A percentile compares a stretch with the other conserved stretches of the same genome.
These are phyloP conservation scores for Rasamsonia emersonii DNA, from an alignment of 2,329 filamentous ascomycete genomes.

Conservation along the genomic window DNA sequence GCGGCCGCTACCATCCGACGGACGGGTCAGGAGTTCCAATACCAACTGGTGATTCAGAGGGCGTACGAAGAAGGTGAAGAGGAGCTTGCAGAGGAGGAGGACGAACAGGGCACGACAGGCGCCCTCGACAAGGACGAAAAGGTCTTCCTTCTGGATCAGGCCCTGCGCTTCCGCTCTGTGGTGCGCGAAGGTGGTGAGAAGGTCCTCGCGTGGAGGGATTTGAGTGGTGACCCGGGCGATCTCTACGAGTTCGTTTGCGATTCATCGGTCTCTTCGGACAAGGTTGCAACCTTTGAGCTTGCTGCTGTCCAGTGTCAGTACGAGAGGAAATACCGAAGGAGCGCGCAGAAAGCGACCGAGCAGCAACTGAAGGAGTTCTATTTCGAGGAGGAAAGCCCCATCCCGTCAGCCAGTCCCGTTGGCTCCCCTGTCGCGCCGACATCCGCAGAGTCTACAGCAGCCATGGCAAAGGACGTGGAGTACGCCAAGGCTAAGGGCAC, in stretches of 20 bases:
- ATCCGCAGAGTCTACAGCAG: conserved; percentile 32
- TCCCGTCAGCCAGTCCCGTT: conserved; percentile 52
- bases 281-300: conserved; percentile 71
- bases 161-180: conserved; percentile 77
- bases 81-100: conserved; percentile 83
- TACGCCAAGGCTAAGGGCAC: conserved; percentile 34
- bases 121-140: conserved; percentile 94
- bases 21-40: conserved; percentile 91
- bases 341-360: conserved; percentile 69
- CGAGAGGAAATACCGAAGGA: conserved; percentile 86
- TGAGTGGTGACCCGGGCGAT: conserved; percentile 88
- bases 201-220: conserved; percentile 86
- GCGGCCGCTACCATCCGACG: conserved; percentile 82
- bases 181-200: conserved; percentile 71
- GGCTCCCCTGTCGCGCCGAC: conserved; percentile 34
- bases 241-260: conserved; percentile 99
- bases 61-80: conserved; percentile 97
- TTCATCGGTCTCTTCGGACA: conserved; percentile 55
- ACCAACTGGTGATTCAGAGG: conserved; percentile 91
- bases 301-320: conserved; percentile 91
- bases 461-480: conserved; percentile 38
- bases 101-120: conserved; percentile 68
- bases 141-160: conserved; percentile 90
- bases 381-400: conserved; percentile 56
- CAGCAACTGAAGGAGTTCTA: conserved; percentile 74